These are phyloP conservation scores for Ulmus americana DNA, from an alignment of 331 rosid species.

Conservation along the genomic window DNA sequence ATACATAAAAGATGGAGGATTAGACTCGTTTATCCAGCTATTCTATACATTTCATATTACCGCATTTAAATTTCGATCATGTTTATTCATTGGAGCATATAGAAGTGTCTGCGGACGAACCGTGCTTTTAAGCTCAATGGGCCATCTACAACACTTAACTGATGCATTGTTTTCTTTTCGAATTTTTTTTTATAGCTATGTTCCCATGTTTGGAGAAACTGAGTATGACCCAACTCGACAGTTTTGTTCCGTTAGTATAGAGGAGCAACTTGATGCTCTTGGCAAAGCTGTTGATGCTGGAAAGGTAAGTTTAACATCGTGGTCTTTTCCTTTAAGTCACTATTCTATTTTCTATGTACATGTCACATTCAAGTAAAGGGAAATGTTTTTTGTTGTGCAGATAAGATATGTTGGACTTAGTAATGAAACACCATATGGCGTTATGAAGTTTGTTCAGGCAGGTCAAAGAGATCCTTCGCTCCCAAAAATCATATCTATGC, in stretches of 20 bases:
- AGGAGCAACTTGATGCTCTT: constrained; percentile 75
- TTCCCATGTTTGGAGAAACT: constrained; percentile 88
- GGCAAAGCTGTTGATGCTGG: constrained; percentile 59
- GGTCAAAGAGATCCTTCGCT: constrained; percentile 39
- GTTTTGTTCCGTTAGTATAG: constrained; percentile 50
- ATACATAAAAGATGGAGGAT: too few species aligned
- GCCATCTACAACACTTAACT: constrained; percentile 6
- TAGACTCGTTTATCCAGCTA: too few species aligned
- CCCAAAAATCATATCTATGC: constrained; percentile 68
- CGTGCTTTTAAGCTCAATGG: neutral
- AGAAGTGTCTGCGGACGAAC: too few species aligned
- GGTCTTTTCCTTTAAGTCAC: constrained; percentile 8
- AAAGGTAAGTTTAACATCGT: constrained; percentile 41
- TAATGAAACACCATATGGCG: constrained; percentile 87
- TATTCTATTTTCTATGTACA: constrained; percentile 1
- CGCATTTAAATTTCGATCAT: too few species aligned
- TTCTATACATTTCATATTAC: too few species aligned
- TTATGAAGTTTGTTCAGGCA: constrained; percentile 78
- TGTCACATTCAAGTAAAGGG: constrained; percentile 3
- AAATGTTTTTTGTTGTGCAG: constrained; percentile 33
- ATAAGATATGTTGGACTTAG: constrained; percentile 80
- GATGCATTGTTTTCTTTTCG: constrained; percentile 14
- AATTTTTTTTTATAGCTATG: constrained; percentile 41
- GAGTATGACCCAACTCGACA: constrained; percentile 67
- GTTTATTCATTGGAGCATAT: too few species aligned